Evolutionary conservation across 148 eudicot genomes (phyloP), one percentile per base, ranked within the genome.

Genomic region (Salicornia ramosissima): DNA sequence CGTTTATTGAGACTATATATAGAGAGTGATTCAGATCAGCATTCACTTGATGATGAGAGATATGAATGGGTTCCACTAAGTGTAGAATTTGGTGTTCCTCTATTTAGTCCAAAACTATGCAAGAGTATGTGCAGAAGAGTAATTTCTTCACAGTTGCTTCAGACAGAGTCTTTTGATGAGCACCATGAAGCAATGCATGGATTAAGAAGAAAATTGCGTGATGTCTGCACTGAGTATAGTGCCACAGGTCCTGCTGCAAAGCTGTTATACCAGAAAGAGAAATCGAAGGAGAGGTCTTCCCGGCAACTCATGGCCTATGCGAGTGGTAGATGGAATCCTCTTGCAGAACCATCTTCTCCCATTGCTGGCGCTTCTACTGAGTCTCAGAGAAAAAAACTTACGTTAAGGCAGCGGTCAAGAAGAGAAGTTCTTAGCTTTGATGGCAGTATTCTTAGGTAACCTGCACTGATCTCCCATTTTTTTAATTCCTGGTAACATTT

Each of bases 11-110:
- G 82, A 73, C 88, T 90, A 36, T 84, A 68, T 71, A 83, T 87
- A 60, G 98, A 88, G 75, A 82, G 74, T 64, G 86, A 84, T 31
- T 61, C 71, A 16, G 78, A 84, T 21, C 67, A 64, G 29, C 69
- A 81, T 74, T 74, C 86, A 52, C 69, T 80, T 26, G 83, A 85
- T 67, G 81, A 79, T 64, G 88, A 86, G 34, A 87, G 75, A 74
- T 94, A 88, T 78, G 97, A 90, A 72, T 90, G 98, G 98, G 95
- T 94, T 58, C 92, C 92, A 55, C 68, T 94, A 57, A 80, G 96
- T 78, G 87, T 88, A 40, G 92, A 94, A 63, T 88, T 90, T 77
- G 98, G 98, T 65, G 81, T 94, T 64, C 98, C 98, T 30, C 78
- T 94, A 60, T 94, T 94, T 76, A 94, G 89, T 83, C 98, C 98